Evolutionary conservation across 2,329 filamentous ascomycete species (phyloP).

Genomic region (Talaromyces sp.): DNA sequence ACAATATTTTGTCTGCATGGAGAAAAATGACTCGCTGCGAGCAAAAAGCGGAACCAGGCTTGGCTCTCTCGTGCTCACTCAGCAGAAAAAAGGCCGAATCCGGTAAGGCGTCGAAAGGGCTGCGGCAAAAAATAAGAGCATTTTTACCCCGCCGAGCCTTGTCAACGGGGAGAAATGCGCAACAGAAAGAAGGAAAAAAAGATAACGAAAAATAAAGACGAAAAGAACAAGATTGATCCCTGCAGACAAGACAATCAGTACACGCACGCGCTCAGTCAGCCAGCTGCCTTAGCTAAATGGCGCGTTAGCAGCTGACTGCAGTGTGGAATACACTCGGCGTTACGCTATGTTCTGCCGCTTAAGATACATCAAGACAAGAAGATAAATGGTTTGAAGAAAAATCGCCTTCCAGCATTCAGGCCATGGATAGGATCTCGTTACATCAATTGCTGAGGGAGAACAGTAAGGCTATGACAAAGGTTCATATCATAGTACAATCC

Average conservation of each 20-base stretch:
- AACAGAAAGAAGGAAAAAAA: background rate
- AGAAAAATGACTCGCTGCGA: constrained; percentile 12
- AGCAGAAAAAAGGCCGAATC: constrained; percentile 8
- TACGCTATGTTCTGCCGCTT: constrained; percentile 25
- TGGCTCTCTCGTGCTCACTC: constrained; percentile 11
- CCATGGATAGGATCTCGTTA: constrained; percentile 10
- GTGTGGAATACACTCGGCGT: constrained; percentile 17
- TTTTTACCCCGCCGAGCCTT: constrained; percentile 9
- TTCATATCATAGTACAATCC: constrained; percentile 11
- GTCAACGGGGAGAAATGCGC: constrained; percentile 1
- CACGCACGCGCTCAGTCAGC: constrained; percentile 15
- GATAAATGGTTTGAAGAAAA: constrained; percentile 11
- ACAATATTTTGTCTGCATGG: constrained; percentile 10
- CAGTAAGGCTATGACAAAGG: constrained; percentile 8
- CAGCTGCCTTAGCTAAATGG: constrained; percentile 12
- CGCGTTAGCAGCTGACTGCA: constrained; percentile 18
- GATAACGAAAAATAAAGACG: constrained; percentile 12
- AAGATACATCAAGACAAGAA: constrained; percentile 25
- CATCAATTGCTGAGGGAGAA: constrained; percentile 10
- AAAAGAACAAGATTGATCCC: constrained; percentile 13
- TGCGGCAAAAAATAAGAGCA: constrained; percentile 9
- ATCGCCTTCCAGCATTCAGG: background rate
- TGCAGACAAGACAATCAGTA: constrained; percentile 12
- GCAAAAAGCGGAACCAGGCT: constrained; percentile 27
- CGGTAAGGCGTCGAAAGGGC: constrained; percentile 9